Evolutionary conservation across 768 basidiomycete genomes (phyloP), one percentile per base, ranked within the genome.

Genomic region (Rhodocollybia butyracea): DNA sequence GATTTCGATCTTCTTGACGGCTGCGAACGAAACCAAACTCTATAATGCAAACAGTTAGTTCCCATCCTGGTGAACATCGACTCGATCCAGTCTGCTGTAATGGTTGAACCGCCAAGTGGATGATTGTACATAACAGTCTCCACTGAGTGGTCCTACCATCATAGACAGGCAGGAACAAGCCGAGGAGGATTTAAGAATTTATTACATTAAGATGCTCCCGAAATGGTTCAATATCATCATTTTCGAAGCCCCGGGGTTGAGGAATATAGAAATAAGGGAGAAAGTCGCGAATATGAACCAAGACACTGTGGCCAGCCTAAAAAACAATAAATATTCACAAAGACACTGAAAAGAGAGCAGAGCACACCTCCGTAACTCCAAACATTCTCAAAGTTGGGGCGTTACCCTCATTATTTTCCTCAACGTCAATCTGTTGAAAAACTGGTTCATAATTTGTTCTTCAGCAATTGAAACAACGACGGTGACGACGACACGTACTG

Each of bases 361-460:
- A 3, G 57, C 70, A 38, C 48, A 90, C 94, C 76, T 94, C 78
- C 2, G 94, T 98, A 7, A 98, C 89, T 34, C 97, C 97, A 68
- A 87, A 98, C 76, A 98, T 84, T 47, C 94, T 79, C 4, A 84
- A 71, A 2, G 72, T 70, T 3, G 66, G 67, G 6, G 64, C 64
- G 30, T 80, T 79, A 4, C 71, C 71, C 12, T 85, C 73, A 24
- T 77, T 77, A 8, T 76, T 68, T 43, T 81, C 78, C 60, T 96
- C 93, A 7, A 98, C 79, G 60, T 98, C 97, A 56, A 96, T 95
- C 70, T 98, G 97, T 68, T 99, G 97, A 63, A 98, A 98, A 17
- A 89, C 93, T 95, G 22, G 30, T 5, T 6, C 3, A 15, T 27
- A 22, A 11, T n/a, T n/a, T n/a, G n/a, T n/a, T n/a, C n/a, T n/a